Conservation (phyloP, 1,284 basidiomycete genomes). For the Fomitopsis schrenkii region DNA sequence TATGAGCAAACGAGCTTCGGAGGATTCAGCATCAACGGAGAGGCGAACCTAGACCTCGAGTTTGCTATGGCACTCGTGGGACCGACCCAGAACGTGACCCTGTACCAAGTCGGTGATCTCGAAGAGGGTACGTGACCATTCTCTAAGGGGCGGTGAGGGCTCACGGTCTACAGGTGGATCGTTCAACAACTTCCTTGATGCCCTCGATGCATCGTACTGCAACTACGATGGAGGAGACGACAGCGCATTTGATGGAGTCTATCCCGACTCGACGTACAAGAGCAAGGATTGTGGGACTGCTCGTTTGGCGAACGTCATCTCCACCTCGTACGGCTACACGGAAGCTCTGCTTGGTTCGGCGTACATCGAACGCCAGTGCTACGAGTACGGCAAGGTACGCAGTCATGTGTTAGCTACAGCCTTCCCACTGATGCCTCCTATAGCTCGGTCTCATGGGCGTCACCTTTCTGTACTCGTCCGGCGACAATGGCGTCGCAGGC, state of each 20-base stretch:
- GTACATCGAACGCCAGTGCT: slow-evolving; percentile 49
- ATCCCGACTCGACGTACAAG: slow-evolving; percentile 17
- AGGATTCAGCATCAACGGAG: slow-evolving; percentile 18
- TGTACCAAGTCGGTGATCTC: slow-evolving; percentile 14
- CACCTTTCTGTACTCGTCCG: slow-evolving; percentile 48
- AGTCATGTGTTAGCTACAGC: neutral
- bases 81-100: slow-evolving; percentile 36
- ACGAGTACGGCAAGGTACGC: slow-evolving; percentile 43
- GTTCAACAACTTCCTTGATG: slow-evolving; percentile 9
- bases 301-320: slow-evolving; percentile 49
- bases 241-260: slow-evolving; percentile 12
- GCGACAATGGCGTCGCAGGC: slow-evolving; percentile 48
- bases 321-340: slow-evolving; percentile 47
- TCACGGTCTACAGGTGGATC: slow-evolving; percentile 2
- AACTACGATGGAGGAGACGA: slow-evolving; percentile 7
- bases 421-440: neutral
- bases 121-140: slow-evolving; percentile 13
- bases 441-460: slow-evolving; percentile 40
- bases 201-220: slow-evolving; percentile 7
- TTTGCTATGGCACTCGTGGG: slow-evolving; percentile 46
- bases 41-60: slow-evolving; percentile 50
- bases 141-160: neutral
- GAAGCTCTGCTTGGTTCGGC: slow-evolving; percentile 39
- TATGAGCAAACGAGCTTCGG: slow-evolving; percentile 3
- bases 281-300: slow-evolving; percentile 41